Base-by-base conservation (phyloP, 106 monocot species). In the Gastrodia elata region DNA sequence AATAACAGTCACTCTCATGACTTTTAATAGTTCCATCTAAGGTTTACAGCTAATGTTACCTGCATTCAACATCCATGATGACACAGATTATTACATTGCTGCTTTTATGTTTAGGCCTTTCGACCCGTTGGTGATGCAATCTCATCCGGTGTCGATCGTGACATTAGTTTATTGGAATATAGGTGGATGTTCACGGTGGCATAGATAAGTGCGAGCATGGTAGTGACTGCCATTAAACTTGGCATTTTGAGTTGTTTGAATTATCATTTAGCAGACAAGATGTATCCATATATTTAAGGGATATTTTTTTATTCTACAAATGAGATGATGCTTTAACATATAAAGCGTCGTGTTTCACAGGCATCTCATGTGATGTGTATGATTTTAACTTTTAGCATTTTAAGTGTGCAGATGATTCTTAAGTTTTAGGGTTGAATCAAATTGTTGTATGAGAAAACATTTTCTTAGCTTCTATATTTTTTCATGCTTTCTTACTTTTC, bases 401-500 rank as follows among this genome's bases (percentile, higher is more conserved):
- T 52, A 52, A 52, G n/a, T 52, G 20, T n/a, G n/a, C n/a, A n/a
- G n/a, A 22, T 18, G 52, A 52, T 52, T 52, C 4, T 52, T n/a
- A 52, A n/a, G n/a, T 6, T 52, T 22, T 52, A 22, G n/a, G 22
- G 0, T 52, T 24, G 52, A 52, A 52, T 52, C 18, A 22, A n/a
- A 7, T 0, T n/a, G 52, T 4, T 52, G n/a, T n/a, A 22, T 52
- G 52, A 52, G 22, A 22, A 52, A n/a, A n/a, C 4, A 52, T 4
- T 22, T 52, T 52, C 18, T n/a, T n/a, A n/a, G 3, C 1, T 52
- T 52, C n/a, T 52, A n/a, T 52, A 3, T 22, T 22, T 52, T 4
- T 52, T 52, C 52, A 52, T 52, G 22, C 52, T 52, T 52, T 52
- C n/a, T 52, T 49, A 48, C 22, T 52, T 52, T 52, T 52, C n/a